Conservation (phyloP, 495 filamentous ascomycete genomes). For the Penicillium dipodomyicola region DNA sequence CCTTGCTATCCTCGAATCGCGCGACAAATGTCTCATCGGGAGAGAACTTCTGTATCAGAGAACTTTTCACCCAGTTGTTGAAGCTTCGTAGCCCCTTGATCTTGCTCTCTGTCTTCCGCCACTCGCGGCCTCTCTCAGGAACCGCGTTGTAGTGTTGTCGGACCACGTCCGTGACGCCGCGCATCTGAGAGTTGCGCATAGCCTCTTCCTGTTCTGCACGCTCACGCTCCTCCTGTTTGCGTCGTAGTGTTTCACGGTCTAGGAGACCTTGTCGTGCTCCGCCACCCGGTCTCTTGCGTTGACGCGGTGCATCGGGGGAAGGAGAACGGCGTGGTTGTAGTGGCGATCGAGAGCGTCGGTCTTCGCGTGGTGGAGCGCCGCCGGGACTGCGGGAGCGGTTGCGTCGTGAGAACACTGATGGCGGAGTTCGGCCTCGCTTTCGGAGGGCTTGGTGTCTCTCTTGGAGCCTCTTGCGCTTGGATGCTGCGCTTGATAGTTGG, state of each 20-base stretch:
- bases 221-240: constrained; percentile 64
- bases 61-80: constrained; percentile 99
- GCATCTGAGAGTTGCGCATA: constrained; percentile 43
- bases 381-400: constrained; percentile 36
- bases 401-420: constrained; percentile 45
- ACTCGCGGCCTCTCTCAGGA: constrained; percentile 79
- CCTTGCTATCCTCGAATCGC: constrained; percentile 35
- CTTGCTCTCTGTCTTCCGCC: constrained; percentile 86
- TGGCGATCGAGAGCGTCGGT: constrained; percentile 40
- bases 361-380: constrained; percentile 25
- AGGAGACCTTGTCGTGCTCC: constrained; percentile 71
- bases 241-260: constrained; percentile 65
- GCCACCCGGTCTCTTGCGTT: constrained; percentile 83
- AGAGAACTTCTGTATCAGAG: constrained; percentile 93
- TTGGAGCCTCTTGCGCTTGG: constrained; percentile 45
- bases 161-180: constrained; percentile 79
- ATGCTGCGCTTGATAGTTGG: constrained; percentile 23
- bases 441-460: constrained; percentile 43
- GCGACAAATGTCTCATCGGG: constrained; percentile 69
- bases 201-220: constrained; percentile 55
- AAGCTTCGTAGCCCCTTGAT: constrained; percentile 93
- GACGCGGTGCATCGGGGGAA: constrained; percentile 52
- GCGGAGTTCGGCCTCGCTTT: constrained; percentile 39
- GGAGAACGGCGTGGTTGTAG: constrained; percentile 40
- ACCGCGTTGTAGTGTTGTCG: constrained; percentile 95